Base-by-base conservation (phyloP, 192 early-diverging fungal genomes). In the Coemansia umbellata region DNA sequence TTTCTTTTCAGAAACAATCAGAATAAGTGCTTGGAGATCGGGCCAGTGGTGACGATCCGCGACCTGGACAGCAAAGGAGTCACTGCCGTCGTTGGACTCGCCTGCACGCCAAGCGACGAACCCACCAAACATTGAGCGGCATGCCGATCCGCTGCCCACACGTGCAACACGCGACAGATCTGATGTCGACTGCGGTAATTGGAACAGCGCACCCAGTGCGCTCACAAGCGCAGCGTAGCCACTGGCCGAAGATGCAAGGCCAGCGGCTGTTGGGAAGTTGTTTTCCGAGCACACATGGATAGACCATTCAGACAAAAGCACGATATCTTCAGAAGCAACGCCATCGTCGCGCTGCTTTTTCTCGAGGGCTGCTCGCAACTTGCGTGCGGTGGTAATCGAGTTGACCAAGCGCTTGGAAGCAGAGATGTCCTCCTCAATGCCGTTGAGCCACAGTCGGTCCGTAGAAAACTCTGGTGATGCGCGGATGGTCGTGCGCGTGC, bases 191-290 rank as follows among this genome's bases (percentile, higher is more conserved):
- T 81, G 66, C n/a, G 81, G 82, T 53, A 95, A 78, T 31, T 89
- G 74, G 54, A 82, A 92, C 47, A 93, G 74, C 53, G 83, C 51
- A 17, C 86, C 80, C 37, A 98, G 69, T 0, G 91, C 87, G 45
- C 84, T 92, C 23, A 93, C 91, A 43, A 99, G 78, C 55, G 90
- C 91, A 22, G 97, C 95, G 31, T 93, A 94, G 5, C 97, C 97
- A 21, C 91, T 91, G 10, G 97, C 97, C 8, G 91, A 94, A 37
- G 95, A 98, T 7, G 97, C 97, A 23, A 99, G 80, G 7, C 97
- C 97, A 1, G 97, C 97, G 19, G 97, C 97, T 5, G 97, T 99
- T 15, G 97, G 97, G 78, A 99, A 99, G 79, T 98, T 99, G 85
- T 99, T 99, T 55, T 88, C 90, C n/a, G 94, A 97, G 63, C 85